Conservation (phyloP, 768 basidiomycete genomes). For the Serendipita sp. region DNA sequence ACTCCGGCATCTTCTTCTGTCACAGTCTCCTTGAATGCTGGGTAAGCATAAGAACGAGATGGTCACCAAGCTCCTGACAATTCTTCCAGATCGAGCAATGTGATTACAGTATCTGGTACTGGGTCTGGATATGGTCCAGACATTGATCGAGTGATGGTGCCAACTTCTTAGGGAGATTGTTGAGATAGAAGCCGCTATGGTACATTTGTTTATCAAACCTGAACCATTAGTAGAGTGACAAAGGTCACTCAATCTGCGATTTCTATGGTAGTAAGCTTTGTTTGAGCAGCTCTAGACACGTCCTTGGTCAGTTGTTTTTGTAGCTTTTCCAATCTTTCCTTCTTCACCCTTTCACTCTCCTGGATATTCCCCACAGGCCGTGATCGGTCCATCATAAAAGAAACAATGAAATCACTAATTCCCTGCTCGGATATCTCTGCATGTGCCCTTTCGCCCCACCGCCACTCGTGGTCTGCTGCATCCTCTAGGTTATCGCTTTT, state of each 20-base stretch:
- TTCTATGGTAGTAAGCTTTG: neutral
- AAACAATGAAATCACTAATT: constrained; percentile 58
- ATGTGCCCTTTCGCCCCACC: constrained; percentile 70
- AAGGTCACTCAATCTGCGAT: neutral
- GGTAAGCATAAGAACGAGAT: neutral
- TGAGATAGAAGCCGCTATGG: neutral
- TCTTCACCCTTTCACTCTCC: constrained; percentile 1
- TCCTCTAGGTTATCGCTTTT: constrained; percentile 6
- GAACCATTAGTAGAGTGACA: too few species aligned
- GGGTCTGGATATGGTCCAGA: constrained; percentile 5
- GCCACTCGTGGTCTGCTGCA: constrained; percentile 44
- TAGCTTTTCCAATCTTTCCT: neutral
- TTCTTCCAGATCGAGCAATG: neutral
- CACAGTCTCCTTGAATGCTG: constrained; percentile 8
- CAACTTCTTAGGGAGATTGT: constrained; percentile 5
- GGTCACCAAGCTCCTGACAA: neutral
- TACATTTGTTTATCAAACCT: too few species aligned
- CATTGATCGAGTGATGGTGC: constrained; percentile 10
- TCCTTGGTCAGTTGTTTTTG: neutral
- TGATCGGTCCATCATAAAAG: constrained; percentile 45
- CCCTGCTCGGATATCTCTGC: constrained; percentile 70
- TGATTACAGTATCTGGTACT: constrained; percentile 2
- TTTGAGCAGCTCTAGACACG: neutral
- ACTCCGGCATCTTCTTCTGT: constrained; percentile 8
- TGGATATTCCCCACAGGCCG: neutral